Evolutionary conservation across 495 filamentous ascomycete genomes (phyloP).

Genomic region (Aspergillus conjunctus): DNA sequence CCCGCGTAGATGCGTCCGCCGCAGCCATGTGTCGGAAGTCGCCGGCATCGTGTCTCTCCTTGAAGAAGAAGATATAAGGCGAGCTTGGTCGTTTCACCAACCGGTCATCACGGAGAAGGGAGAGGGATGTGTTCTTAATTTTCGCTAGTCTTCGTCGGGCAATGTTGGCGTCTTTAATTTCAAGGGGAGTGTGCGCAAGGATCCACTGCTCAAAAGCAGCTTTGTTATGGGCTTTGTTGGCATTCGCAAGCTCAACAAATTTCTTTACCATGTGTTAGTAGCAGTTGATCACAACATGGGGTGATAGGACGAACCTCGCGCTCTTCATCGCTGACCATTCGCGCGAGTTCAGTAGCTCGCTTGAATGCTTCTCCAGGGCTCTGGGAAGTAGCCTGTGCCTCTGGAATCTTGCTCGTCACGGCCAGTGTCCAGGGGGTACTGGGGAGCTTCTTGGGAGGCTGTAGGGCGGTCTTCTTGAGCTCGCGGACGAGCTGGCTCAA

Average conservation of each 20-base stretch:
- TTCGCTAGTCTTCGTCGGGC: constrained; percentile 57
- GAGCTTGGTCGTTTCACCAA: constrained; percentile 48
- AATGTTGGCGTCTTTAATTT: constrained; percentile 63
- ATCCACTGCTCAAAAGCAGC: constrained; percentile 59
- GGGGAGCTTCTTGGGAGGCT: constrained; percentile 32
- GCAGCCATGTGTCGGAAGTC: constrained; percentile 46
- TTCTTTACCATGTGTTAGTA: constrained; percentile 36
- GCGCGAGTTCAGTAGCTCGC: constrained; percentile 24
- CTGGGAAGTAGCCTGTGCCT: constrained; percentile 8
- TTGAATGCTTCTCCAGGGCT: constrained; percentile 20
- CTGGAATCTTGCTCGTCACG: constrained; percentile 23
- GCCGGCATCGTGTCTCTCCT: constrained; percentile 46
- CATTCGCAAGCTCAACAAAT: constrained; percentile 38
- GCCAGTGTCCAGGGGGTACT: constrained; percentile 28
- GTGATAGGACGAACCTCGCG: constrained; percentile 37
- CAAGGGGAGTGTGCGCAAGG: constrained; percentile 51
- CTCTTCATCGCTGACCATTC: constrained; percentile 29
- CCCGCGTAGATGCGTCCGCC: constrained; percentile 30
- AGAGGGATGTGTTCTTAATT: constrained; percentile 21
- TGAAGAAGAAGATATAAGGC: constrained; percentile 49
- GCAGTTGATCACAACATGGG: background rate
- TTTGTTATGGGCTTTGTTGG: constrained; percentile 52
- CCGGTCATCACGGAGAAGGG: constrained; percentile 58
- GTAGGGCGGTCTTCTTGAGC: constrained; percentile 39
- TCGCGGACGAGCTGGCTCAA: constrained; percentile 26